Percentiles rank a stretch among this genome's conserved stretches.
Evolutionary conservation across 495 filamentous ascomycete genomes (phyloP).

Genomic region (Daldinia loculata): DNA sequence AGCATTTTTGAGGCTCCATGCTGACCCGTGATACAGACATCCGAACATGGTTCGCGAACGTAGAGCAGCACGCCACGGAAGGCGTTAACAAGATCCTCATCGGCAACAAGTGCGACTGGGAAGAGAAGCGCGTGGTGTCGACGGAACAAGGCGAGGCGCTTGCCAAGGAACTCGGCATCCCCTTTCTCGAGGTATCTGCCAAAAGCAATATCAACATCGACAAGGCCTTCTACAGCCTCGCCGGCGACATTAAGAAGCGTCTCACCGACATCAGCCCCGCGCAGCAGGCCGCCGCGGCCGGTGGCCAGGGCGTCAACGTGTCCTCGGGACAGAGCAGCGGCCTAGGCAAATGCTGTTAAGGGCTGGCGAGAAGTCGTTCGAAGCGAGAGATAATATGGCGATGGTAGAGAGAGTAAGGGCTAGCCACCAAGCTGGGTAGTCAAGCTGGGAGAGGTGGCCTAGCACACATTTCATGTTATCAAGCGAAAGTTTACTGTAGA

Average conservation of each 20-base stretch:
- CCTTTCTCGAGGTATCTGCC: constrained; percentile 97
- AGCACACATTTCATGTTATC: constrained; percentile 31
- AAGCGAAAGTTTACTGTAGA: constrained; percentile 39
- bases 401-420: constrained; percentile 11
- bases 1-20: constrained; percentile 2
- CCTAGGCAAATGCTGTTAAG: constrained; percentile 87
- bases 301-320: constrained; percentile 67
- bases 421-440: constrained; percentile 24
- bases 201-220: constrained; percentile 99
- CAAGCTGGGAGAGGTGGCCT: constrained; percentile 1
- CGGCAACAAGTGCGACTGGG: constrained; percentile 99
- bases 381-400: neutral
- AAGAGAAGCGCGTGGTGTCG: constrained; percentile 94
- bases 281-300: constrained; percentile 68
- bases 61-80: constrained; percentile 98
- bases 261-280: constrained; percentile 86
- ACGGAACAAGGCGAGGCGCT: constrained; percentile 93
- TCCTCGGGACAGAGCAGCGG: constrained; percentile 64
- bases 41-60: constrained; percentile 98
- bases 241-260: constrained; percentile 96
- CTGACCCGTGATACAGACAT: constrained; percentile 73
- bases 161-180: constrained; percentile 95
- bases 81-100: constrained; percentile 99
- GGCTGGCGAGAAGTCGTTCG: neutral
- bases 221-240: constrained; percentile 96